Evolutionary conservation across 306 rosid species (phyloP).

Genomic region (Gastrolobium villosum): DNA sequence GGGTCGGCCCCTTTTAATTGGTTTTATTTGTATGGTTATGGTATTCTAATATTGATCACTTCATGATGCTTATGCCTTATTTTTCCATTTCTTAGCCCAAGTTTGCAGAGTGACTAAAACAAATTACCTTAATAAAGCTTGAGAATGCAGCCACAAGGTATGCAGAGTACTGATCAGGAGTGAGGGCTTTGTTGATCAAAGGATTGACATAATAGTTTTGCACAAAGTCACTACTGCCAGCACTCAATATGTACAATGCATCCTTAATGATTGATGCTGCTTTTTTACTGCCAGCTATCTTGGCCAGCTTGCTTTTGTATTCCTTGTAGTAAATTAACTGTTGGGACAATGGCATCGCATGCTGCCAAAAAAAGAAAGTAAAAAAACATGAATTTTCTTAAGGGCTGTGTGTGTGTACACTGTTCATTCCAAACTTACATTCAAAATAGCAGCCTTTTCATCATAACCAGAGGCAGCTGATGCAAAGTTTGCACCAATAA

Average conservation of each 20-base stretch:
- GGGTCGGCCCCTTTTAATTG: no score
- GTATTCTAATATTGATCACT: not conserved
- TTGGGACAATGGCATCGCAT: conserved; percentile 80
- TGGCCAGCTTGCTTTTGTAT: conserved; percentile 73
- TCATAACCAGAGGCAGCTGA: conserved; percentile 95
- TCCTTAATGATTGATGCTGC: conserved; percentile 71
- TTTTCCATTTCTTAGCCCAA: not conserved
- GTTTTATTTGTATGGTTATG: not conserved
- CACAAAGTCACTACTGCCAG: conserved; percentile 80
- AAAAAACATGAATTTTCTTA: not conserved
- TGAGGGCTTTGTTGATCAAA: conserved; percentile 59
- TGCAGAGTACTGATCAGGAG: conserved; percentile 70
- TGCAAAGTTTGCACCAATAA: conserved; percentile 88
- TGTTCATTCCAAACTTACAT: conserved; percentile 54
- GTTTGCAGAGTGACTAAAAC: not conserved
- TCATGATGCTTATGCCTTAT: not conserved
- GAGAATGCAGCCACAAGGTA: conserved; percentile 63
- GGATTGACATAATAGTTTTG: conserved; percentile 91
- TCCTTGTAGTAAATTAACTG: conserved; percentile 74
- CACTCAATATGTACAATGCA: conserved; percentile 73
- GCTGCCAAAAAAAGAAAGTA: conserved; percentile 54
- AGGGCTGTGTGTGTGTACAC: not conserved
- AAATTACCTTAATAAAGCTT: conserved; percentile 69
- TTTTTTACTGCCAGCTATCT: conserved; percentile 73
- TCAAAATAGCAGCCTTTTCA: conserved; percentile 72